phyloP scores from a whole-genome alignment of 495 filamentous ascomycete species.

The Podospora fimiseda region DNA sequence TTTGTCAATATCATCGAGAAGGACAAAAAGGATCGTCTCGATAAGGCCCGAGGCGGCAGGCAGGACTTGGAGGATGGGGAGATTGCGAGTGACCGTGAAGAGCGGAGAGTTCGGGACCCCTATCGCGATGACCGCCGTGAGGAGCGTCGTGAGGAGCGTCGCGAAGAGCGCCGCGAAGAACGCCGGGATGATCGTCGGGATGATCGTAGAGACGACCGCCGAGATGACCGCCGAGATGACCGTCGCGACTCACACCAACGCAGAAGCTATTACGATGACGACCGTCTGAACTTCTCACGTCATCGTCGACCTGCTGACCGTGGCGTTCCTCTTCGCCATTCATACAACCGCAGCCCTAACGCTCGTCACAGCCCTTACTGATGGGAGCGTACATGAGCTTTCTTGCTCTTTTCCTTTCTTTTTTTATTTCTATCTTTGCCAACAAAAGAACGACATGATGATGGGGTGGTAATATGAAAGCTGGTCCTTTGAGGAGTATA shows the following conservation, averaged over 20 bases:
- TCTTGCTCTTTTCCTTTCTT: conserved; percentile 1
- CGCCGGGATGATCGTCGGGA: conserved; percentile 30
- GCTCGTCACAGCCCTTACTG: conserved; percentile 27
- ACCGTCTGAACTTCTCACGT: conserved; percentile 30
- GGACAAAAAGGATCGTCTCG: conserved; percentile 14
- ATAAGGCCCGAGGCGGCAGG: conserved; percentile 10
- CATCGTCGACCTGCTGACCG: conserved; percentile 26
- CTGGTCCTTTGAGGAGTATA: no score
- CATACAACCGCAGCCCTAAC: conserved; percentile 27
- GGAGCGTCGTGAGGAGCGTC: conserved; percentile 28
- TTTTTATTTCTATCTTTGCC: background rate
- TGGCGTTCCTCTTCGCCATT: conserved; percentile 19
- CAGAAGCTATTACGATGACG: conserved; percentile 28
- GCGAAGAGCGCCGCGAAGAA: conserved; percentile 18
- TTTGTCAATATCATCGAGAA: conserved; percentile 36
- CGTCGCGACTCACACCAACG: conserved; percentile 29
- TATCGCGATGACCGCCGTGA: conserved; percentile 30
- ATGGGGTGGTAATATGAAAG: no score
- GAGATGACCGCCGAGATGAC: conserved; percentile 24
- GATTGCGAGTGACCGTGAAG: conserved; percentile 30
- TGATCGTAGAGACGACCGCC: conserved; percentile 21
- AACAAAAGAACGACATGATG: background rate
- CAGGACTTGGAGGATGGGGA: conserved; percentile 31
- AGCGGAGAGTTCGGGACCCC: conserved; percentile 31
- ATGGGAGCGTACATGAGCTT: background rate